Evolutionary conservation across 2,329 filamentous ascomycete genomes (phyloP).

Genomic region (Ascochyta pisi): DNA sequence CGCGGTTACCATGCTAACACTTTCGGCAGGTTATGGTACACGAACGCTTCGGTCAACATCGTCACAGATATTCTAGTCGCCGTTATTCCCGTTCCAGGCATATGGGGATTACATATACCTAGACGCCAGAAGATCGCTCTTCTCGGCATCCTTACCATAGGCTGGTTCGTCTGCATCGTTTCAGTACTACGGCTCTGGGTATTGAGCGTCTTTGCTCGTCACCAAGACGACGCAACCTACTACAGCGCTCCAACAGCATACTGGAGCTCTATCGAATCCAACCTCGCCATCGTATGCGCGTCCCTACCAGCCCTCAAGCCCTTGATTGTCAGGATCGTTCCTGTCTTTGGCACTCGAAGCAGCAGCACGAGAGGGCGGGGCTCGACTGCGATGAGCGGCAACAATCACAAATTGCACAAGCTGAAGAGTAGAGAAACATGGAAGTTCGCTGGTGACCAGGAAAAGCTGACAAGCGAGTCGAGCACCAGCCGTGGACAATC

Average conservation of each 20-base stretch:
- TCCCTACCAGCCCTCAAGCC: slow-evolving; percentile 41
- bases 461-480: slow-evolving; percentile 19
- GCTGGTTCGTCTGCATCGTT: slow-evolving; percentile 44
- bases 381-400: slow-evolving; percentile 8
- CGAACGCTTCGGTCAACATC: slow-evolving; percentile 34
- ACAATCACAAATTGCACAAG: slow-evolving; percentile 6
- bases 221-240: slow-evolving; percentile 32
- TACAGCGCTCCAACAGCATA: slow-evolving; percentile 32
- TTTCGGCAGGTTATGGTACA: slow-evolving; percentile 21
- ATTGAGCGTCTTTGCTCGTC: slow-evolving; percentile 20
- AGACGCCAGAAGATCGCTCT: slow-evolving; percentile 31
- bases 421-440: slow-evolving; percentile 5
- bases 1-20: neutral
- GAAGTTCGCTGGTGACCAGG: slow-evolving; percentile 14
- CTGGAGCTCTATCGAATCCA: slow-evolving; percentile 42
- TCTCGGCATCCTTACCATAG: slow-evolving; percentile 34
- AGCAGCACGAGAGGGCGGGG: slow-evolving; percentile 21
- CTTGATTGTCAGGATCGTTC: slow-evolving; percentile 31
- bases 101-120: slow-evolving; percentile 35
- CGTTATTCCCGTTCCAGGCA: slow-evolving; percentile 29
- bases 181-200: slow-evolving; percentile 37
- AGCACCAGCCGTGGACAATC: slow-evolving; percentile 14
- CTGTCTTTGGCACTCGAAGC: slow-evolving; percentile 25
- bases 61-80: slow-evolving; percentile 35
- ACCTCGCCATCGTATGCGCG: slow-evolving; percentile 44